phyloP scores from a whole-genome alignment of 768 basidiomycete genomes.

The Amanita exitialis region DNA sequence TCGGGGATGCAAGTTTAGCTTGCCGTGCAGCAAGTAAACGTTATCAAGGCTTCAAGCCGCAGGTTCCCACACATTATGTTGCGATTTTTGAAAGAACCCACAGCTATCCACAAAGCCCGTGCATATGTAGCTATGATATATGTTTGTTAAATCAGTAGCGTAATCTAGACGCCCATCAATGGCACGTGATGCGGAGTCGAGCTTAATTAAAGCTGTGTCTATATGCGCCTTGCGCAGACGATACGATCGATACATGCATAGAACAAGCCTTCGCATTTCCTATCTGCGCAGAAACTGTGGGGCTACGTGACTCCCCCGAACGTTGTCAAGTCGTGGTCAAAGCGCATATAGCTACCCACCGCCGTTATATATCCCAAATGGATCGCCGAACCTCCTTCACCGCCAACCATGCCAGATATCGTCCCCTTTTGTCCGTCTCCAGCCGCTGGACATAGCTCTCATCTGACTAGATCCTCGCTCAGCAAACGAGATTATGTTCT shows the following conservation, averaged over 20 bases:
- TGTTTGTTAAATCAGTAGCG: too few species aligned
- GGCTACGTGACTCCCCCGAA: not conserved
- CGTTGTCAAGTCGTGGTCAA: not conserved
- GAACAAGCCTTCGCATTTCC: not conserved
- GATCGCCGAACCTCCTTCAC: not conserved
- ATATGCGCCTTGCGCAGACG: slow-evolving; percentile 1
- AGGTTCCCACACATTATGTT: too few species aligned
- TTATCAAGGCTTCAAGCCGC: too few species aligned
- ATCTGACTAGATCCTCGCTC: slow-evolving; percentile 2
- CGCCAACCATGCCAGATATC: not conserved
- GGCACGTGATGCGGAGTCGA: slow-evolving; percentile 3
- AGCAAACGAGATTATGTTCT: slow-evolving; percentile 6
- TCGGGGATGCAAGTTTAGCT: too few species aligned
- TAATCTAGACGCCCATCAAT: too few species aligned
- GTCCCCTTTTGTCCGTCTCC: slow-evolving; percentile 2
- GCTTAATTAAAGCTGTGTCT: not conserved
- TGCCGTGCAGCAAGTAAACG: too few species aligned
- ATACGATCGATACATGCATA: slow-evolving; percentile 7
- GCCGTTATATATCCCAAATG: slow-evolving; percentile 5
- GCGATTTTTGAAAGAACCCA: too few species aligned
- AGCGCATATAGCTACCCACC: slow-evolving; percentile 4
- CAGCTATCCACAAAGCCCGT: too few species aligned
- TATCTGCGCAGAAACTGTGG: not conserved
- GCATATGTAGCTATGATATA: too few species aligned
- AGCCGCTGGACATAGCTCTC: not conserved